These are phyloP conservation scores for Claviceps sp. DNA, from an alignment of 2,329 filamentous ascomycete species.

Conservation along the genomic window DNA sequence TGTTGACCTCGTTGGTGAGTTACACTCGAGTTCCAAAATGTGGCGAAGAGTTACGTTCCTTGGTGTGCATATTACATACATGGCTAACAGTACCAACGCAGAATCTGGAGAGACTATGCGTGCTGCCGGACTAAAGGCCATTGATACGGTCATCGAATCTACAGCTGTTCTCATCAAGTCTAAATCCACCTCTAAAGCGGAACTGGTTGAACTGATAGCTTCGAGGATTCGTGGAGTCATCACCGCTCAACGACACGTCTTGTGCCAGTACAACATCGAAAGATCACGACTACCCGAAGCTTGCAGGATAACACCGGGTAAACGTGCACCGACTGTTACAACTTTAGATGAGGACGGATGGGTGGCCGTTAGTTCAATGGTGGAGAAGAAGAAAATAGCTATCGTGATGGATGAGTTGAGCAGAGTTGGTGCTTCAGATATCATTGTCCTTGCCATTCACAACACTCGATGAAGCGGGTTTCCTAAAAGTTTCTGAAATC, in stretches of 20 bases:
- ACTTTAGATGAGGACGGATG: constrained; percentile 76
- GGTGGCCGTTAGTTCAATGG: constrained; percentile 93
- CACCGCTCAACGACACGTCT: constrained; percentile 81
- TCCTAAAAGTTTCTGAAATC: not conserved
- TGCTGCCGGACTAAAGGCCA: constrained; percentile 83
- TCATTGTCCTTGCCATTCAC: constrained; percentile 73
- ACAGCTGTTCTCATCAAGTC: constrained; percentile 89
- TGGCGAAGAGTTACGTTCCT: not conserved
- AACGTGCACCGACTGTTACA: constrained; percentile 86
- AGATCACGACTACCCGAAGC: constrained; percentile 53
- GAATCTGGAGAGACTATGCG: constrained; percentile 98
- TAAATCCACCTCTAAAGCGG: constrained; percentile 63
- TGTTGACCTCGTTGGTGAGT: constrained; percentile 87
- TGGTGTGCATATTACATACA: not conserved
- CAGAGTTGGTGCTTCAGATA: constrained; percentile 66
- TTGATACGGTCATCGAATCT: constrained; percentile 82
- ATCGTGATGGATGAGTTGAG: constrained; percentile 75
- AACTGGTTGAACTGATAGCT: constrained; percentile 71
- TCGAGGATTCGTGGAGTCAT: constrained; percentile 87
- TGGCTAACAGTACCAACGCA: constrained; percentile 21
- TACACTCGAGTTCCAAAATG: not conserved
- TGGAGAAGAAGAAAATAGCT: constrained; percentile 75
- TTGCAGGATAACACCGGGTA: constrained; percentile 74
- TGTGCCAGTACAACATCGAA: constrained; percentile 93
- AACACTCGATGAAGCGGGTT: constrained; percentile 45